Base-by-base conservation (phyloP, 2,329 filamentous ascomycete species). In the Xylariaceae sp. region DNA sequence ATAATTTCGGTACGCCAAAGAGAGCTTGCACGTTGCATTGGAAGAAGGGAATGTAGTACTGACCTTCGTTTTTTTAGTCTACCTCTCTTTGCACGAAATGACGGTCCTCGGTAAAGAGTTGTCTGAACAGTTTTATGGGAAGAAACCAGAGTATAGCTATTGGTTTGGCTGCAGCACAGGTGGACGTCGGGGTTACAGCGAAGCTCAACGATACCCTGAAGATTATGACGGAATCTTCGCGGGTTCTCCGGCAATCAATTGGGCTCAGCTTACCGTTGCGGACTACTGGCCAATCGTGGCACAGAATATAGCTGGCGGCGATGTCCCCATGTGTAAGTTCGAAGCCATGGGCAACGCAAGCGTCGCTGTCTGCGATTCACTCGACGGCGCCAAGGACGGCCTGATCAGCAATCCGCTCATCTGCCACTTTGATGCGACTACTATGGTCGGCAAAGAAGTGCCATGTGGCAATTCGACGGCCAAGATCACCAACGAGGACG, bases 121-220 rank as follows among this genome's bases (percentile, higher is more conserved):
- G 17, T 67, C 70, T 3, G 54, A 69, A 20, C 58, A 62, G 7
- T 79, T 72, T 58, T 81, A 81, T 53, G 63, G 67, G n/a, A 49
- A 57, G 17, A 55, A 62, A 0, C 65, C 69, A 2, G 58, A 63
- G 2, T 75, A 73, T 55, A 73, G 69, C n/a, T 80, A 79, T 57
- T 80, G 70, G 56, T 65, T 68, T 37, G 77, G 77, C 22, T 80
- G 77, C 56, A 76, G 72, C 2, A 77, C 73, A 0, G 77, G 77
- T 21, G 77, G 77, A 2, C 64, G 77, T 1, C 76, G 80, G 60
- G 77, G 76, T 14, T 56, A 76, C 22, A 73, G 72, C 50, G 67
- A 73, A 37, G 69, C 73, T 3, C 70, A 80, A 54, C 58, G 66
- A 16, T 79, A 71, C 52, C 76, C 76, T 0, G 63, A 74, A 7